Base-by-base conservation (phyloP, 148 eudicot species). In the Chenopodium berlandieri region DNA sequence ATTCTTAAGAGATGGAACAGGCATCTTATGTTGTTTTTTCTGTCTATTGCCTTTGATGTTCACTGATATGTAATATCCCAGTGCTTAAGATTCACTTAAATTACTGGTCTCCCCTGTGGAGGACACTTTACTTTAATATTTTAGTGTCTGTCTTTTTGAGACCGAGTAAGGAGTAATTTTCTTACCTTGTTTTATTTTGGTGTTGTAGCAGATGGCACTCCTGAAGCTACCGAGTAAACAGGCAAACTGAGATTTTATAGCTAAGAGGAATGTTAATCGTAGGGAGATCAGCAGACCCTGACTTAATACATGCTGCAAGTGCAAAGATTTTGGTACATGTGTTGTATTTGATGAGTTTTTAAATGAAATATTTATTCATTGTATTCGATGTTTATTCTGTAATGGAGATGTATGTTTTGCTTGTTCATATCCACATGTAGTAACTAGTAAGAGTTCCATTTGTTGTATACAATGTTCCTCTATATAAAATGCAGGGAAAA, bases 211-310 rank as follows among this genome's bases (percentile, higher is more conserved):
- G 87, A 82, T 48, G 84, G 34, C 52, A 47, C 80, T 78, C 19
- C 79, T 10, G 87, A 85, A 85, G 81, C 71, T 44, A 66, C 82
- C 0, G 82, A 73, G 81, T 82, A 81, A 78, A 54, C 17, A 22
- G 73, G 71, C 64, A 73, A 20, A 78, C 48, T 66, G 13, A 48
- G 58, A 27, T 65, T n/a, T 78, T 19, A 58, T 19, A 58, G 78
- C 79, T 66, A 60, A 37, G 75, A 69, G 47, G 63, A 52, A 65
- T n/a, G 71, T 44, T 80, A 76, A 80, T 72, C 19, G 65, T 70
- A 80, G 47, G 80, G 79, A 80, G 76, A 74, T 70, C 64, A 75
- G 25, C 44, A 60, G 37, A 73, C 75, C 83, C 75, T 54, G 20
- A 80, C 60, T 22, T 64, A 56, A 40, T 64, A 77, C 71, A 74